Percentiles rank a stretch among this genome's conserved stretches.
These are phyloP conservation scores for Neurospora sp. DNA, from an alignment of 495 filamentous ascomycete genomes.

Conservation along the genomic window DNA sequence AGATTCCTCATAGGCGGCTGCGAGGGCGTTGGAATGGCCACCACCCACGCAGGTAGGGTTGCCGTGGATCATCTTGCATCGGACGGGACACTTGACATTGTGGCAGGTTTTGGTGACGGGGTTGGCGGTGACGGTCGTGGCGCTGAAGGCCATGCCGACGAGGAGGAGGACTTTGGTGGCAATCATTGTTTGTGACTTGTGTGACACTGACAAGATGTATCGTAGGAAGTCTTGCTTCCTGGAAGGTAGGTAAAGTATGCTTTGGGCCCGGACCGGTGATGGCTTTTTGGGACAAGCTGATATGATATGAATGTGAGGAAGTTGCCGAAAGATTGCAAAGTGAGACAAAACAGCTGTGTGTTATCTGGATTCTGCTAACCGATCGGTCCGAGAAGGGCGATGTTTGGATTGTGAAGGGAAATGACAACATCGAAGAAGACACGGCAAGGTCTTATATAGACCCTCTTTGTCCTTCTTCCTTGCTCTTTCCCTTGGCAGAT, in stretches of 20 bases:
- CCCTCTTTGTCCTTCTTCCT: neutral
- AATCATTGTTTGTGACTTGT: neutral
- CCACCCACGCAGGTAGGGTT: conserved; percentile 7
- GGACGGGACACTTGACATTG: conserved; percentile 7
- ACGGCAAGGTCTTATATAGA: neutral
- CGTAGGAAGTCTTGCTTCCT: neutral
- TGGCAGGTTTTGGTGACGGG: conserved; percentile 6
- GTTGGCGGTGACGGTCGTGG: conserved; percentile 7
- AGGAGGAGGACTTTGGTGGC: conserved; percentile 4
- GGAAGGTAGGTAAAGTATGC: neutral
- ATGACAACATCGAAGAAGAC: neutral
- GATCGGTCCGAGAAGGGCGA: neutral
- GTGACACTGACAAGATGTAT: neutral
- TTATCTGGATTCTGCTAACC: neutral
- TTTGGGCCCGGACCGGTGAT: neutral
- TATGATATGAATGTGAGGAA: neutral
- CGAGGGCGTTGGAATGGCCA: neutral
- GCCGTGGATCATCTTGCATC: conserved; percentile 7
- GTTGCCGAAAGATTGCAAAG: neutral
- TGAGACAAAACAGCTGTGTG: neutral
- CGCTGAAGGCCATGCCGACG: conserved; percentile 3
- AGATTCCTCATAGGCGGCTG: neutral
- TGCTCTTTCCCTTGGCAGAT: neutral
- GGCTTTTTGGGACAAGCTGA: neutral
- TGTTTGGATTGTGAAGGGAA: neutral